These are phyloP conservation scores for Camellia sinensis DNA, from an alignment of 148 eudicot species.

Conservation along the genomic window DNA sequence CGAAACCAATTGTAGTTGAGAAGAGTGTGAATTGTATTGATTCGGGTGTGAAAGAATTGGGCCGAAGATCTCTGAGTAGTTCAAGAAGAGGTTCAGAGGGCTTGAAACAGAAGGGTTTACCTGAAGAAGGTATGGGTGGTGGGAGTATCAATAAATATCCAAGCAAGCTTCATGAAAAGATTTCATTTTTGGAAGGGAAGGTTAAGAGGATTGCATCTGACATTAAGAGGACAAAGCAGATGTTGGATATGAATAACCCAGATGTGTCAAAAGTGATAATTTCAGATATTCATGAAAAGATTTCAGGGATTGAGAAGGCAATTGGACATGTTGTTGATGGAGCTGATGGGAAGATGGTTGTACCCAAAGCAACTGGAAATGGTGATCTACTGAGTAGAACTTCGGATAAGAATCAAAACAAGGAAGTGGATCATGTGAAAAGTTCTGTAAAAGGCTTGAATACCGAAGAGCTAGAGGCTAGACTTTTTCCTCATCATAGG, in stretches of 20 bases:
- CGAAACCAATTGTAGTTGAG: conserved; percentile 2
- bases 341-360: conserved; percentile 23
- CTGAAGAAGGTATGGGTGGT: conserved; percentile 29
- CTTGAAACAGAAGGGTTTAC: conserved; percentile 33
- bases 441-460: conserved; percentile 52
- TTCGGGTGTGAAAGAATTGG: conserved; percentile 19
- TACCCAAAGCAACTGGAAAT: conserved; percentile 12
- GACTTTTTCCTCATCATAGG: conserved; percentile 80
- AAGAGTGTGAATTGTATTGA: conserved; percentile 12
- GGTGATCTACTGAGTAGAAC: conserved; percentile 10
- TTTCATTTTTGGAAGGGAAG: conserved; percentile 85
- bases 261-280: conserved; percentile 72
- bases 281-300: conserved; percentile 80
- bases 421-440: conserved; percentile 24
- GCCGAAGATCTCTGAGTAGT: conserved; percentile 19
- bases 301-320: conserved; percentile 88
- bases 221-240: conserved; percentile 86
- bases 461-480: conserved; percentile 68
- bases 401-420: conserved; percentile 15
- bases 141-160: conserved; percentile 43
- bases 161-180: conserved; percentile 79
- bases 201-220: conserved; percentile 90
- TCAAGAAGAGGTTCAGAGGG: conserved; percentile 21
- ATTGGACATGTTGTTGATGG: conserved; percentile 63
- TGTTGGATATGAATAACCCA: conserved; percentile 76